These are phyloP conservation scores for Avena sativa DNA, from an alignment of 176 grass and related monocot genomes.

Conservation along the genomic window DNA sequence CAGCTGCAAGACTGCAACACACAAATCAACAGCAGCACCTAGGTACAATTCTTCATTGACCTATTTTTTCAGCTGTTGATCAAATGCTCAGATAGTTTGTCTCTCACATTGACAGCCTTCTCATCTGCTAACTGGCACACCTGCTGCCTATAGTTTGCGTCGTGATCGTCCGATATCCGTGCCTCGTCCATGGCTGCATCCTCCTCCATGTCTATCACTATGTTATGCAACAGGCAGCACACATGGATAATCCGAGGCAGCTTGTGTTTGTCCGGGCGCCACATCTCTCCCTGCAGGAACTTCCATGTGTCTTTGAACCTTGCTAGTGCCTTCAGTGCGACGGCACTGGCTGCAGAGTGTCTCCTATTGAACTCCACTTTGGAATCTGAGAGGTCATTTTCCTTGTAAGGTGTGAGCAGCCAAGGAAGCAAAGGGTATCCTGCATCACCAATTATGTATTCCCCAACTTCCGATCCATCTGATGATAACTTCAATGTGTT, in stretches of 20 bases:
- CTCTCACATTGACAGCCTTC: conserved; percentile 60
- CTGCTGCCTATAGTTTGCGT: conserved; percentile 71
- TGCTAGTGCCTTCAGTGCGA: conserved; percentile 62
- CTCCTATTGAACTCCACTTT: conserved; percentile 57
- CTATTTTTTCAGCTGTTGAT: conserved; percentile 27
- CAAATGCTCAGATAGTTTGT: conserved; percentile 62
- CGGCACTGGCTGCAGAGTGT: conserved; percentile 47
- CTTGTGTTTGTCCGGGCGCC: conserved; percentile 88
- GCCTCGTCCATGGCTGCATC: conserved; percentile 48
- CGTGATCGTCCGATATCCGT: conserved; percentile 45
- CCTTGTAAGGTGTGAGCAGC: conserved; percentile 71
- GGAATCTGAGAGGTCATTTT: conserved; percentile 56
- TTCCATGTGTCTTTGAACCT: conserved; percentile 91
- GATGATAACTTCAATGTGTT: conserved; percentile 40
- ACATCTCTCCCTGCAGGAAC: conserved; percentile 93
- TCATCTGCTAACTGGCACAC: conserved; percentile 64
- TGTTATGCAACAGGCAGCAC: conserved; percentile 88
- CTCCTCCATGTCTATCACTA: conserved; percentile 68
- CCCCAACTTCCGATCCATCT: conserved; percentile 56
- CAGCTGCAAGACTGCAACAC: conserved; percentile 35
- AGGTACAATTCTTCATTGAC: conserved; percentile 6
- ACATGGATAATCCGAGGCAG: conserved; percentile 95
- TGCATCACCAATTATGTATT: conserved; percentile 72
- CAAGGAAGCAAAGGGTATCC: conserved; percentile 76
- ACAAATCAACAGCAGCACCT: conserved; percentile 30